Evolutionary conservation across 148 eudicot genomes (phyloP), one percentile per base, ranked within the genome.

Genomic region (Silene latifolia): DNA sequence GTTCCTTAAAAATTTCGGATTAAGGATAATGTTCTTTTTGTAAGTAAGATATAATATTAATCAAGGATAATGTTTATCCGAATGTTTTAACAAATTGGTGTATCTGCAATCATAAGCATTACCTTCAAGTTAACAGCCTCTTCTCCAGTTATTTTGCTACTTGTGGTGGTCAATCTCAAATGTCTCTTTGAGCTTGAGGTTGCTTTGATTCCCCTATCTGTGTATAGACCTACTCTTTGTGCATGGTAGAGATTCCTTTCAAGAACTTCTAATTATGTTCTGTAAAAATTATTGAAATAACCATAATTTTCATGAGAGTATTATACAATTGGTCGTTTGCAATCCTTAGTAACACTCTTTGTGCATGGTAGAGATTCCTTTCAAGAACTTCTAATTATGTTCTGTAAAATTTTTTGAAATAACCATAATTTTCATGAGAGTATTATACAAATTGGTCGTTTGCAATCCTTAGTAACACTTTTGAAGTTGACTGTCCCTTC

Each of bases 391-490:
- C 17, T 12, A 5, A 58, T 58, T 58, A 18, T 58, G 3, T 18
- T 58, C 23, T 58, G 14, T 58, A 58, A 58, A 58, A 51, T 4
- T 19, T 58, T n/a, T 19, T 1, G 42, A 24, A 63, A 27, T 14
- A 63, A 15, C 35, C 35, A 63, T 27, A 11, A 25, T 27, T 63
- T n/a, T 63, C 67, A 63, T 8, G 42, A 14, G 39, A 14, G 18
- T 23, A 61, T 61, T 61, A 19, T 29, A 29, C 48, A n/a, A 64
- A 29, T 32, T 44, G 20, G 24, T 67, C 23, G 15, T 67, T 42
- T 42, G 17, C 71, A 8, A 67, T 67, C 71, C 56, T 11, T 8
- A 44, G 71, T 42, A 67, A 44, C 71, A 19, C 53, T 18, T n/a
- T 46, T 67, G 11, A 46, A n/a, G 71, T 21, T 46, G 19, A 44